These are phyloP conservation scores for Ogataea philodendri DNA, from an alignment of 805 yeast species.

Conservation along the genomic window DNA sequence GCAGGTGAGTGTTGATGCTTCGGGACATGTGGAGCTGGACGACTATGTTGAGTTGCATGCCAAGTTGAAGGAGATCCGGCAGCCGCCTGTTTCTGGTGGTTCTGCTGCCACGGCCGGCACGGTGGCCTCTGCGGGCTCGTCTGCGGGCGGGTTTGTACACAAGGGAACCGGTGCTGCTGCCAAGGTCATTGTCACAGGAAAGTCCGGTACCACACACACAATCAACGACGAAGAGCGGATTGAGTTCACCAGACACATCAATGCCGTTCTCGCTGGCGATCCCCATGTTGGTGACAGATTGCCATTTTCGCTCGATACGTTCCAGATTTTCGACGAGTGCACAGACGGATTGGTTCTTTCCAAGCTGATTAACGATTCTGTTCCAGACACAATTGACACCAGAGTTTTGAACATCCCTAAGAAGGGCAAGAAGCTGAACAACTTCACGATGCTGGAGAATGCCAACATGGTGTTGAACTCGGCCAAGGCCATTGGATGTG, in stretches of 20 bases:
- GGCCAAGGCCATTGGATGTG: conserved; percentile 98
- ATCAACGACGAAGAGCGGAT: conserved; percentile 95
- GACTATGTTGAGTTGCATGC: conserved; percentile 86
- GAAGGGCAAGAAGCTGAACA: conserved; percentile 76
- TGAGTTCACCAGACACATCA: conserved; percentile 95
- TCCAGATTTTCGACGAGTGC: conserved; percentile 95
- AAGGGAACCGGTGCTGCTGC: conserved; percentile 60
- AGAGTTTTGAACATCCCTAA: conserved; percentile 92
- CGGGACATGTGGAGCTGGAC: conserved; percentile 95
- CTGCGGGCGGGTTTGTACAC: conserved; percentile 39
- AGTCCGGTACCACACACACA: conserved; percentile 90
- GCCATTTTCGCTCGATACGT: conserved; percentile 90
- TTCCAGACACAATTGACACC: conserved; percentile 97
- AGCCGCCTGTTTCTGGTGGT: conserved; percentile 24
- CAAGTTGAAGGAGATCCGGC: conserved; percentile 59
- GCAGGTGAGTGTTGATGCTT: conserved; percentile 88
- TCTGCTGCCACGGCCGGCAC: conserved; percentile 24
- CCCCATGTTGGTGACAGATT: conserved; percentile 76
- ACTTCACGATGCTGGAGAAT: conserved; percentile 94
- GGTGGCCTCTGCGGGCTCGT: conserved; percentile 31
- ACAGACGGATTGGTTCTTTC: conserved; percentile 92
- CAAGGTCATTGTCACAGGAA: conserved; percentile 74
- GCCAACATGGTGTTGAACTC: conserved; percentile 97
- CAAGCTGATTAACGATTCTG: conserved; percentile 93
- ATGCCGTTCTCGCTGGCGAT: conserved; percentile 88